phyloP scores from a whole-genome alignment of 805 yeast genomes.

The Clavispora carvajalis region DNA sequence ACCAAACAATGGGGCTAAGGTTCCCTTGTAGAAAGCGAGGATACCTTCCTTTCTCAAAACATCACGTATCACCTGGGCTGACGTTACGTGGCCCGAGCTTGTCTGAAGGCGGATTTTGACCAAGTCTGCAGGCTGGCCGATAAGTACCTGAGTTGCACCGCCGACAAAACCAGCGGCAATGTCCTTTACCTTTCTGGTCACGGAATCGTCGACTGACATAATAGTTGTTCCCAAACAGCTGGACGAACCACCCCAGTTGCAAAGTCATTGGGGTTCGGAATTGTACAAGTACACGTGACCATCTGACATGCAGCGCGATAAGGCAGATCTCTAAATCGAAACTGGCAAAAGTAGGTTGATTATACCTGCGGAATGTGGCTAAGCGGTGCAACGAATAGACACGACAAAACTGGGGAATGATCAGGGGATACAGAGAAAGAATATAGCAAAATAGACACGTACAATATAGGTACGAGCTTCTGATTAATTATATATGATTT shows the following conservation, averaged over 20 bases:
- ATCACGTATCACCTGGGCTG: constrained; percentile 27
- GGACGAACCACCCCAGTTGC: background rate
- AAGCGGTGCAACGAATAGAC: too few species aligned
- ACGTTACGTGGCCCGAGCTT: constrained; percentile 23
- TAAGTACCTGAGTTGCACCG: constrained; percentile 43
- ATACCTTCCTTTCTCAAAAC: constrained; percentile 39
- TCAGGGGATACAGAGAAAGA: too few species aligned
- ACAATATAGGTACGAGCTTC: background rate
- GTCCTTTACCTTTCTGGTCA: constrained; percentile 35
- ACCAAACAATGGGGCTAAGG: constrained; percentile 40
- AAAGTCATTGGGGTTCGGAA: background rate
- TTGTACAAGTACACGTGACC: constrained; percentile 18
- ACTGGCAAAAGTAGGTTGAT: too few species aligned
- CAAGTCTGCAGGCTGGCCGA: constrained; percentile 44
- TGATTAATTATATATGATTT: background rate
- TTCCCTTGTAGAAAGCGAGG: constrained; percentile 41
- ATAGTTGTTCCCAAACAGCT: background rate
- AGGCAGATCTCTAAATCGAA: too few species aligned
- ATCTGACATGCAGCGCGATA: background rate
- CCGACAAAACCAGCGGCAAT: constrained; percentile 42
- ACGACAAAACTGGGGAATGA: too few species aligned
- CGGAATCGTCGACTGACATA: constrained; percentile 29
- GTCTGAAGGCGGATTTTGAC: constrained; percentile 42
- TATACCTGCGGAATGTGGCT: too few species aligned
- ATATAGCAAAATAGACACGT: too few species aligned